phyloP scores from a whole-genome alignment of 352 stramenopile genomes.

The Saprolegnia diclina region DNA sequence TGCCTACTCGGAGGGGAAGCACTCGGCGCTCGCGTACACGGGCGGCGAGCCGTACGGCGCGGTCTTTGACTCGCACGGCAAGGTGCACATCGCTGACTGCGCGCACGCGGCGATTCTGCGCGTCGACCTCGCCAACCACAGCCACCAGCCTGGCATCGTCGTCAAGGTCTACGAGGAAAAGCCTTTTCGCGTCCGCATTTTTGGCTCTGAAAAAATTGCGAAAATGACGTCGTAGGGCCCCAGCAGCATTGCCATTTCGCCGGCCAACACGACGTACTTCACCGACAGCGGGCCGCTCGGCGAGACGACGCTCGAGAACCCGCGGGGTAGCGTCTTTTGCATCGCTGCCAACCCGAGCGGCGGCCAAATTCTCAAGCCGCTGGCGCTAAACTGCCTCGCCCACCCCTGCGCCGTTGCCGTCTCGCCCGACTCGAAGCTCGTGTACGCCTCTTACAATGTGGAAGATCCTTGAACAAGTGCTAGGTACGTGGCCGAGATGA shows the following conservation, averaged over 20 bases:
- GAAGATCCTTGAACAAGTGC: constrained; percentile 9
- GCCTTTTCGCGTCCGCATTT: constrained; percentile 37
- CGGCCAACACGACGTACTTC: constrained; percentile 61
- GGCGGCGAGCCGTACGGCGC: constrained; percentile 63
- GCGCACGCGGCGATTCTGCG: constrained; percentile 66
- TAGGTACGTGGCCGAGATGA: constrained; percentile 60
- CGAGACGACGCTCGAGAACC: constrained; percentile 78
- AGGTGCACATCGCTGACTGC: constrained; percentile 64
- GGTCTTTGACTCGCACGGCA: constrained; percentile 51
- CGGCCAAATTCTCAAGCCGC: constrained; percentile 62
- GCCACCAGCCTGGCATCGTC: constrained; percentile 55
- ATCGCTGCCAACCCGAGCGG: constrained; percentile 59
- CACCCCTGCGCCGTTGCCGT: constrained; percentile 68
- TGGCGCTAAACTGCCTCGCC: constrained; percentile 68
- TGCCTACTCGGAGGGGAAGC: constrained; percentile 37
- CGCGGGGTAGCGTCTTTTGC: constrained; percentile 68
- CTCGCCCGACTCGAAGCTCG: constrained; percentile 35
- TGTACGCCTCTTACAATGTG: constrained; percentile 30
- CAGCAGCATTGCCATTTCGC: constrained; percentile 54
- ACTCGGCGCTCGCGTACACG: constrained; percentile 52
- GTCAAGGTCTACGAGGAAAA: constrained; percentile 82
- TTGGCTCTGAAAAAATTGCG: neutral
- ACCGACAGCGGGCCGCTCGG: constrained; percentile 78
- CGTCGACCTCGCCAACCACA: constrained; percentile 41
- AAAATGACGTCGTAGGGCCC: constrained; percentile 31